Evolutionary conservation across 306 rosid genomes (phyloP), one percentile per base, ranked within the genome.

Genomic region (Rosa lucieae): DNA sequence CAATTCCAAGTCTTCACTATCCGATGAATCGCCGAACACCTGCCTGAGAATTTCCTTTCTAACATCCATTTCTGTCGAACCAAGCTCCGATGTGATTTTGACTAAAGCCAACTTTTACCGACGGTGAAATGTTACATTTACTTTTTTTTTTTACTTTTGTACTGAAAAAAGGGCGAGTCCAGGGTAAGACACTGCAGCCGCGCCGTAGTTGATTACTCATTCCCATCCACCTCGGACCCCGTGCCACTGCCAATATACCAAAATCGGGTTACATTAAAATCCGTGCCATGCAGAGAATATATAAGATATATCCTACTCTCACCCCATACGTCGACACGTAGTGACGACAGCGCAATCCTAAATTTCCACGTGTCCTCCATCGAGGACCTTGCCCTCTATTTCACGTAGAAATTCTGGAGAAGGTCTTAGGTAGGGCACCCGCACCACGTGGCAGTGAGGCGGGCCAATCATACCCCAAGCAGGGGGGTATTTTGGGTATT

Each of bases 21-120:
- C 91, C 75, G 89, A 90, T 55, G 92, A 90, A 18, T 81, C 83
- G 51, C 98, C 98, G 69, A 94, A 92, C 11, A 90, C 92, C 78
- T 84, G 80, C 59, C 85, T 83, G 52, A 89, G 70, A 56, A 89
- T 43, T 0, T 76, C 83, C 62, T 80, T 61, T 15, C 53, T 29
- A 12, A 63, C 84, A 4, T 82, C 84, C 74, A 80, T 86, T n/a
- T 67, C 74, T 47, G 18, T 9, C 42, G 5, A 8, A 39, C 48
- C 46, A 20, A 37, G 11, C 51, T 55, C 67, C 21, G 18, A 55
- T 59, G 1, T 0, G 15, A 21, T 14, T 74, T 56, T 42, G 78
- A 56, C n/a, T 37, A 13, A 11, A 3, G 4, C 29, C 26, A 1
- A 17, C n/a, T 63, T 67, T 67, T 10, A 67, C 71, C 14, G 46